phyloP scores from a whole-genome alignment of 306 rosid genomes.

The Benincasa hispida region DNA sequence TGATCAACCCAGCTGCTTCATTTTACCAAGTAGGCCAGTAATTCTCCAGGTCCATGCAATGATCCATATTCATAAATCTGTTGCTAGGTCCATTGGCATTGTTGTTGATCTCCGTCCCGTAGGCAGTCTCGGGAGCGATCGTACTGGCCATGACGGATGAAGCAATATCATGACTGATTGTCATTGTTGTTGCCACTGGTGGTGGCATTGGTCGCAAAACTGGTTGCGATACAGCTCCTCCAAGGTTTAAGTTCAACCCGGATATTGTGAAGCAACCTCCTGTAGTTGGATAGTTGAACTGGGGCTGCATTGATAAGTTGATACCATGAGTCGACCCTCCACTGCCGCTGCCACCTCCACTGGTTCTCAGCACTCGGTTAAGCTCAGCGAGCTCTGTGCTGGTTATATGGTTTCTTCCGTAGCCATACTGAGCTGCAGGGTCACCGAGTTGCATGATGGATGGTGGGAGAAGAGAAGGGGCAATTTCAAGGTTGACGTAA shows the following conservation, averaged over 20 bases:
- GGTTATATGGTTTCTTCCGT: conserved; percentile 42
- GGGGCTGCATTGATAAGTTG: conserved; percentile 28
- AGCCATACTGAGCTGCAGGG: conserved; percentile 33
- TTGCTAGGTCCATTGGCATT: conserved; percentile 11
- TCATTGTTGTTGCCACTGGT: neutral
- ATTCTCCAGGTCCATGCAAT: conserved; percentile 64
- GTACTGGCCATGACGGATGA: conserved; percentile 32
- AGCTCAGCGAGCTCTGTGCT: conserved; percentile 50
- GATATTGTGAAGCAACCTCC: conserved; percentile 52
- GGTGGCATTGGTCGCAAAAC: conserved; percentile 23
- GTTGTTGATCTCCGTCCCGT: conserved; percentile 40
- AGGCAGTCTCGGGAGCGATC: conserved; percentile 31
- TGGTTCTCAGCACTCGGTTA: conserved; percentile 33
- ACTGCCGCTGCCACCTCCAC: conserved; percentile 4
- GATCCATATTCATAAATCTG: conserved; percentile 54
- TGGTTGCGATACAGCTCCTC: conserved; percentile 29
- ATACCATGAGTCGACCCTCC: neutral
- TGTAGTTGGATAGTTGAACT: conserved; percentile 27
- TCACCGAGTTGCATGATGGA: conserved; percentile 46
- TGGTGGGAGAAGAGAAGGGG: conserved; percentile 26
- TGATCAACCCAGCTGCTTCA: neutral
- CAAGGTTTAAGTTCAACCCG: conserved; percentile 55
- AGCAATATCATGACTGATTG: conserved; percentile 24
- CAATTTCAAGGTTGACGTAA: conserved; percentile 38
- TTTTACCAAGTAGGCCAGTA: conserved; percentile 62